Conservation (phyloP, 1,139 yeast species). For the Schwanniomyces etchellsii region DNA sequence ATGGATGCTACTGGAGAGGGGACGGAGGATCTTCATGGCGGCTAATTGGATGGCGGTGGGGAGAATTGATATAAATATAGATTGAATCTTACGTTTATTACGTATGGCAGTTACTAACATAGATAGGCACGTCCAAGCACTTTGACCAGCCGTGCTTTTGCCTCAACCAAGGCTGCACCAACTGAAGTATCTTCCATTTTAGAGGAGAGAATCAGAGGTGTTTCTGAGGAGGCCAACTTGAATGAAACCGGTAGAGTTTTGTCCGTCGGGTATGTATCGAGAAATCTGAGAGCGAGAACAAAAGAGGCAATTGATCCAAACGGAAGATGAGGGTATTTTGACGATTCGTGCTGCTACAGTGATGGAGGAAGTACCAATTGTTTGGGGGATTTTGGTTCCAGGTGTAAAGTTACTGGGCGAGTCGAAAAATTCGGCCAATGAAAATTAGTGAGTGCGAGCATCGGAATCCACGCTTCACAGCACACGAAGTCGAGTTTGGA, state of each 20-base stretch:
- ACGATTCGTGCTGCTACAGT: too few relatives aligned
- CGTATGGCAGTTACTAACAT: conserved; percentile 17
- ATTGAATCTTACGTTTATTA: too few relatives aligned
- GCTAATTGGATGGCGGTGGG: conserved; percentile 2
- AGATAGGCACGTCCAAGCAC: conserved; percentile 68
- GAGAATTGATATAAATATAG: too few relatives aligned
- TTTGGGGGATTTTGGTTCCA: too few relatives aligned
- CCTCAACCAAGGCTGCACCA: conserved; percentile 97
- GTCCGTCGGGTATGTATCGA: conserved; percentile 77
- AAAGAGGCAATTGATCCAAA: too few relatives aligned
- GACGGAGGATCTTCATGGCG: conserved; percentile 1
- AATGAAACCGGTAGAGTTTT: conserved; percentile 99
- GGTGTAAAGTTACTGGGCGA: too few relatives aligned
- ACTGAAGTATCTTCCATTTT: conserved; percentile 98
- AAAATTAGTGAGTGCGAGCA: neutral
- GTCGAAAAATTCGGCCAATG: neutral
- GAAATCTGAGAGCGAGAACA: neutral
- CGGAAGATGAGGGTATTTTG: too few relatives aligned
- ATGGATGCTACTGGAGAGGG: neutral
- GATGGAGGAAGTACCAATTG: too few relatives aligned
- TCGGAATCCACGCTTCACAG: too few relatives aligned
- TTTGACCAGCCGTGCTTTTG: conserved; percentile 67
- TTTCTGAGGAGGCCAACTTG: conserved; percentile 93
- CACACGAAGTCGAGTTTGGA: too few relatives aligned
- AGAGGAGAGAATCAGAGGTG: conserved; percentile 99